Conservation (phyloP, 2,329 filamentous ascomycete genomes). For the Lachnellula hyalina region DNA sequence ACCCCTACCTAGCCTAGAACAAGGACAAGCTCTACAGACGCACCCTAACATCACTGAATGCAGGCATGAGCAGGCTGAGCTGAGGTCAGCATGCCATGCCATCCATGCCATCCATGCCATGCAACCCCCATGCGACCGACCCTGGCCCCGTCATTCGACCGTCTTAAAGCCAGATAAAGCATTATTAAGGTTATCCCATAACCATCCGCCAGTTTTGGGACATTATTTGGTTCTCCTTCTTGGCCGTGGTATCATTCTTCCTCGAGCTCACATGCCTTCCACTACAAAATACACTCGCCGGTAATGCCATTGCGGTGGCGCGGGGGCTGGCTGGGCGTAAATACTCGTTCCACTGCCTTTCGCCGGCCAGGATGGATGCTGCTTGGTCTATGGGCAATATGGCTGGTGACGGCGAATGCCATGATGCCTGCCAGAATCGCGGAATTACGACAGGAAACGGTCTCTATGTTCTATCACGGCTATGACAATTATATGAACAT, state of each 20-base stretch:
- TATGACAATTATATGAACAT: constrained; percentile 91
- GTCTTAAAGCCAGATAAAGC: neutral
- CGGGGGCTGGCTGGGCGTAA: constrained; percentile 21
- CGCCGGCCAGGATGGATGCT: constrained; percentile 23
- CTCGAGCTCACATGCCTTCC: constrained; percentile 31
- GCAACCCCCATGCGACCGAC: too few relatives aligned
- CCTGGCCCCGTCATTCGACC: too few relatives aligned
- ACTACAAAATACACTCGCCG: constrained; percentile 21
- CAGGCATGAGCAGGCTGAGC: neutral
- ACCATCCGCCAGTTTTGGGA: neutral
- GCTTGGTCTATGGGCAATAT: constrained; percentile 20
- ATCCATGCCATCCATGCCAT: too few relatives aligned
- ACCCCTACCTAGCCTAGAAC: too few relatives aligned
- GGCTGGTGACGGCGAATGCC: constrained; percentile 23
- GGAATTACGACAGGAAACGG: constrained; percentile 53
- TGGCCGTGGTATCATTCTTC: neutral
- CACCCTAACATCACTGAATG: neutral
- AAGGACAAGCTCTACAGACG: neutral
- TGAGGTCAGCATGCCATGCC: neutral
- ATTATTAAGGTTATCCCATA: neutral
- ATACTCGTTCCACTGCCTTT: constrained; percentile 14
- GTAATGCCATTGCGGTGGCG: constrained; percentile 34
- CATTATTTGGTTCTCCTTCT: neutral
- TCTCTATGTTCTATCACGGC: constrained; percentile 92
- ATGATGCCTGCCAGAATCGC: constrained; percentile 54